These are phyloP conservation scores for Stellera chamaejasme DNA, from an alignment of 345 rosid species.

Conservation along the genomic window DNA sequence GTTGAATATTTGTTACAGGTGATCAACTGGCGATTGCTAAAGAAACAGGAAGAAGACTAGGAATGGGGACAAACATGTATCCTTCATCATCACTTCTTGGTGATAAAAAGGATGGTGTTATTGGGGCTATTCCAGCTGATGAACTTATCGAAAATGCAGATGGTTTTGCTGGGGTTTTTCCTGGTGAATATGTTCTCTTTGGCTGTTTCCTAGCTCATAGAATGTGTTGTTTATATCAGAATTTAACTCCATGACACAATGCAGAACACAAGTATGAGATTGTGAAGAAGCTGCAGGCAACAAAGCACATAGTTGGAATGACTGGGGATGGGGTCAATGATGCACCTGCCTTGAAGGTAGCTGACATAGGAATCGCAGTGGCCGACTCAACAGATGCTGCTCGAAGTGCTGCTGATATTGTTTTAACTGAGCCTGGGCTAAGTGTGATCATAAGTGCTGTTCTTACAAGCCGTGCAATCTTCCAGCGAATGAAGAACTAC, in stretches of 20 bases:
- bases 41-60: conserved; percentile 95
- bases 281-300: conserved; percentile 66
- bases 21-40: conserved; percentile 92
- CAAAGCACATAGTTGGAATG: conserved; percentile 88
- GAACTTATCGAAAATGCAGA: conserved; percentile 87
- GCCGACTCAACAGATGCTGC: conserved; percentile 96
- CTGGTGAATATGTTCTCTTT: conserved; percentile 38
- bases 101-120: conserved; percentile 36
- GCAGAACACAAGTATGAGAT: conserved; percentile 87
- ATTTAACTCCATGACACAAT: conserved; percentile 12
- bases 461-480: conserved; percentile 88
- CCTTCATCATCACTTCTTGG: conserved; percentile 87
- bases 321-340: conserved; percentile 96
- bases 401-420: conserved; percentile 84
- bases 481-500: conserved; percentile 90
- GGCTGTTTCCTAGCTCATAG: neutral
- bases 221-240: neutral
- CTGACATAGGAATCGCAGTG: conserved; percentile 91
- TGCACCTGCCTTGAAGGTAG: conserved; percentile 82
- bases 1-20: conserved; percentile 28
- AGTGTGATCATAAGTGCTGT: conserved; percentile 93
- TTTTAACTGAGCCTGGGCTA: conserved; percentile 84
- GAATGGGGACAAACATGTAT: conserved; percentile 97
- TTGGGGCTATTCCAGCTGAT: conserved; percentile 49
- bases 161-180: conserved; percentile 92